These are phyloP conservation scores for Wallacemonas sp. DNA, from an alignment of 208 protist species.

Conservation along the genomic window DNA sequence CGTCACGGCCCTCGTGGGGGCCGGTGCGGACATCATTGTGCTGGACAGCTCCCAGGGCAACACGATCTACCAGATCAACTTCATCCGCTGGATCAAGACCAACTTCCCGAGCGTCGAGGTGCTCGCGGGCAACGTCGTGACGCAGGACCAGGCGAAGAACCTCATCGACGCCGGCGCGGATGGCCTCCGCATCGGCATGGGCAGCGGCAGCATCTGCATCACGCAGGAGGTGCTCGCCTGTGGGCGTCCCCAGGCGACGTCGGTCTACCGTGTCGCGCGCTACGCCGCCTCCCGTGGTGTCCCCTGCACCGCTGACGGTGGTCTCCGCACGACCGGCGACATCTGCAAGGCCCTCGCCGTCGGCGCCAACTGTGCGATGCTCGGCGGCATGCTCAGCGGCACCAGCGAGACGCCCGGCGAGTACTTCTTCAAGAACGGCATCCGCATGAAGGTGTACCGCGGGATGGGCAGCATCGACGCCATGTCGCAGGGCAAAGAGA, in stretches of 20 bases:
- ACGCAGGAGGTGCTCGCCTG: conserved; percentile 96
- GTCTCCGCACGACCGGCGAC: conserved; percentile 93
- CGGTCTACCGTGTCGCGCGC: conserved; percentile 92
- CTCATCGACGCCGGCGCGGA: conserved; percentile 97
- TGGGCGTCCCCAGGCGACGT: conserved; percentile 95
- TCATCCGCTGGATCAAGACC: conserved; percentile 94
- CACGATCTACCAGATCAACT: conserved; percentile 95
- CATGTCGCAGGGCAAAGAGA: conserved; percentile 92
- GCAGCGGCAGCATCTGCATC: conserved; percentile 98
- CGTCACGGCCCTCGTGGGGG: conserved; percentile 73
- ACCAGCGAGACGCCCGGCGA: conserved; percentile 92
- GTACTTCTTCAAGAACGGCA: conserved; percentile 93
- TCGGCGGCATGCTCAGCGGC: conserved; percentile 92
- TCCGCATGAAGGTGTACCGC: conserved; percentile 95
- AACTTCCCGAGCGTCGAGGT: conserved; percentile 86
- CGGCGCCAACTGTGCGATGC: conserved; percentile 89
- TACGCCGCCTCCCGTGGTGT: conserved; percentile 91
- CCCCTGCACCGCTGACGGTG: conserved; percentile 95
- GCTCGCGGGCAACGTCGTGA: conserved; percentile 97
- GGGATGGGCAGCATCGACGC: conserved; percentile 96
- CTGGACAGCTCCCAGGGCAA: conserved; percentile 97
- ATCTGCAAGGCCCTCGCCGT: conserved; percentile 96
- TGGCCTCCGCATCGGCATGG: conserved; percentile 97
- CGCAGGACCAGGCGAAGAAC: conserved; percentile 94
- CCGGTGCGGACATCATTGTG: conserved; percentile 94